Base-by-base conservation (phyloP, 345 rosid species). In the Eucalyptus victrix region DNA sequence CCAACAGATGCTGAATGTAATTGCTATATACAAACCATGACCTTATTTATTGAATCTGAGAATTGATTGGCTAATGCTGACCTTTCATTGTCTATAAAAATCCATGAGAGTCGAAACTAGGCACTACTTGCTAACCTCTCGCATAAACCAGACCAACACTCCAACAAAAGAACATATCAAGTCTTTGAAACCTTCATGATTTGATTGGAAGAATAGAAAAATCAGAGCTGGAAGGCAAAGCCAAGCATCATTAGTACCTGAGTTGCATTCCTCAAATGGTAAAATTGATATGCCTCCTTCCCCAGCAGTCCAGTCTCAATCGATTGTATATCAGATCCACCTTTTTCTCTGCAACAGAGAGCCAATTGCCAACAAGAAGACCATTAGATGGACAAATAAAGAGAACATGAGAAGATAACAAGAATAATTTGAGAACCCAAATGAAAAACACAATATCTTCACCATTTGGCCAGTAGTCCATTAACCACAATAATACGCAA, bases 201-300 rank as follows among this genome's bases (percentile, higher is more conserved):
- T 34, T 60, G 49, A 49, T 44, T 87, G 37, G 49, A 58, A 32
- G 80, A 76, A 49, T 44, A 76, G 28, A 21, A 76, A 72, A 37
- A 32, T 58, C 72, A 87, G 91, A 80, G 87, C 54, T 34, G 45
- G 28, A 76, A 76, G 83, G 28, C 47, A 76, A 76, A 76, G 47
- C 47, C 28, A 37, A 19, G 45, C 83, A 37, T 85, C 85, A 19
- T 62, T 86, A 89, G 26, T 94, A 97, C 99, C 98, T 96, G 97
- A 88, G 98, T 95, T 87, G 96, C 94, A 93, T 86, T 94, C 94
- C 88, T 94, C 87, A 96, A 91, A 90, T 97, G 99, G 91, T 96
- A 98, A 93, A 95, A 98, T 44, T 89, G 94, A 89, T 93, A 90
- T 42, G 94, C 92, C 87, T 93, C 95, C 89, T 80, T 93, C 88